Evolutionary conservation across 2,329 filamentous ascomycete genomes (phyloP).

Genomic region (Ophidiomyces ophidiicola): DNA sequence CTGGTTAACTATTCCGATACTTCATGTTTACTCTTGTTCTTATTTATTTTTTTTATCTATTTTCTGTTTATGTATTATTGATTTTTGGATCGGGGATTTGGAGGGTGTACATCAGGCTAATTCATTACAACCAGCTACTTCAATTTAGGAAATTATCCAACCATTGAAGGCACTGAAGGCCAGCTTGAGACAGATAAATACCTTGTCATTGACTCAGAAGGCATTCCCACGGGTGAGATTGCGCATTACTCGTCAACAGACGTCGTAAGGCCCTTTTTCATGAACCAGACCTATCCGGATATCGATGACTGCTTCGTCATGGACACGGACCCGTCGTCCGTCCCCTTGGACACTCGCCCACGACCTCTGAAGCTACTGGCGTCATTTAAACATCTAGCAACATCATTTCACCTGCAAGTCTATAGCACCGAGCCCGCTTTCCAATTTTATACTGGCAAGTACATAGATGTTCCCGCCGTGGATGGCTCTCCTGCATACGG

Average conservation of each 20-base stretch:
- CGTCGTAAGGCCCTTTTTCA: constrained; percentile 55
- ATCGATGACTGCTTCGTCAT: constrained; percentile 88
- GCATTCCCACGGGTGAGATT: constrained; percentile 62
- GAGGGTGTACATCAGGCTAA: too few relatives aligned
- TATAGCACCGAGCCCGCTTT: constrained; percentile 88
- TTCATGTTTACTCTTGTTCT: not conserved
- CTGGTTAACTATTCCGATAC: not conserved
- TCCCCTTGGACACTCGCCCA: constrained; percentile 55
- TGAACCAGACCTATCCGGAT: constrained; percentile 58
- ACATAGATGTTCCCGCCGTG: constrained; percentile 60
- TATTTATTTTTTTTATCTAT: not conserved
- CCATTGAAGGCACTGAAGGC: constrained; percentile 51
- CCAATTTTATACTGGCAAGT: constrained; percentile 89
- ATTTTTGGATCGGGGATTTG: too few relatives aligned
- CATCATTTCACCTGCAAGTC: constrained; percentile 71
- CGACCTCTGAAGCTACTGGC: constrained; percentile 55
- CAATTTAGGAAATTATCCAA: constrained; percentile 48
- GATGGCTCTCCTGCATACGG: constrained; percentile 50
- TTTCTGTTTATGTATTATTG: not conserved
- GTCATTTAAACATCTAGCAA: constrained; percentile 59
- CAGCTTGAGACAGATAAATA: constrained; percentile 50
- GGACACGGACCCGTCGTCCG: constrained; percentile 46
- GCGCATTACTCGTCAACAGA: constrained; percentile 52
- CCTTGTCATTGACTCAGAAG: constrained; percentile 58
- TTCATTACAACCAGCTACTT: constrained; percentile 44